A percentile compares a stretch with the other conserved stretches of the same genome.
These are phyloP conservation scores for Colletotrichum neosansevieriae DNA, from an alignment of 2,329 filamentous ascomycete genomes.

Conservation along the genomic window DNA sequence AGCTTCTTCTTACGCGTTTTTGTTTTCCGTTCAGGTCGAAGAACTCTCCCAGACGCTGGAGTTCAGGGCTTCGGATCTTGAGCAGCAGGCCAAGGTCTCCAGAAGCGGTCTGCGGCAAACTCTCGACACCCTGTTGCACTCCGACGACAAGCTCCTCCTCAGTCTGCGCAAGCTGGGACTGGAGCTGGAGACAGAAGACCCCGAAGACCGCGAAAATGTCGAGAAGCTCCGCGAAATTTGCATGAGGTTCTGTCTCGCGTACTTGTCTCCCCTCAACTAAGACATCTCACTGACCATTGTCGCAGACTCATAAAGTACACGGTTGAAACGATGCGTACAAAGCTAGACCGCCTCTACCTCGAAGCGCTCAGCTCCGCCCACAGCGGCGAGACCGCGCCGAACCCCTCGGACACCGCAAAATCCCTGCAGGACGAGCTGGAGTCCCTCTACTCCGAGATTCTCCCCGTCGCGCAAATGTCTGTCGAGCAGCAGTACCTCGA, in stretches of 20 bases:
- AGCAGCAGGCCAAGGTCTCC: constrained; percentile 62
- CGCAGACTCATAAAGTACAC: constrained; percentile 68
- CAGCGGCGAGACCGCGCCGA: constrained; percentile 51
- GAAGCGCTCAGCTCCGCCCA: constrained; percentile 54
- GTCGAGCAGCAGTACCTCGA: constrained; percentile 75
- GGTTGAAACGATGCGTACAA: constrained; percentile 66
- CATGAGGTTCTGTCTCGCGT: constrained; percentile 56
- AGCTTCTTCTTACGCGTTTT: neutral
- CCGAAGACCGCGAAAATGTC: constrained; percentile 64
- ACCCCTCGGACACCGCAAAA: constrained; percentile 47
- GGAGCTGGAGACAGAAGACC: constrained; percentile 66
- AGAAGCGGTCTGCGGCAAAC: constrained; percentile 60
- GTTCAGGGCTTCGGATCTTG: constrained; percentile 60
- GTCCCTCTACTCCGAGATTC: constrained; percentile 76
- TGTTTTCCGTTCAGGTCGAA: constrained; percentile 54
- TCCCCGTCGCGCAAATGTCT: constrained; percentile 78
- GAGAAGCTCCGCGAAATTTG: constrained; percentile 70
- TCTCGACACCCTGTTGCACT: constrained; percentile 63
- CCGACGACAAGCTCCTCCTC: constrained; percentile 74
- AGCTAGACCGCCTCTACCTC: constrained; percentile 67
- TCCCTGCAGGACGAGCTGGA: constrained; percentile 74
- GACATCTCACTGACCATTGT: neutral
- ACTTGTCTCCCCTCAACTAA: neutral
- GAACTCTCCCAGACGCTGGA: constrained; percentile 61
- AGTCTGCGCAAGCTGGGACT: constrained; percentile 75